These are phyloP conservation scores for Fagopyrum esculentum DNA, from an alignment of 148 eudicot species.

Conservation along the genomic window DNA sequence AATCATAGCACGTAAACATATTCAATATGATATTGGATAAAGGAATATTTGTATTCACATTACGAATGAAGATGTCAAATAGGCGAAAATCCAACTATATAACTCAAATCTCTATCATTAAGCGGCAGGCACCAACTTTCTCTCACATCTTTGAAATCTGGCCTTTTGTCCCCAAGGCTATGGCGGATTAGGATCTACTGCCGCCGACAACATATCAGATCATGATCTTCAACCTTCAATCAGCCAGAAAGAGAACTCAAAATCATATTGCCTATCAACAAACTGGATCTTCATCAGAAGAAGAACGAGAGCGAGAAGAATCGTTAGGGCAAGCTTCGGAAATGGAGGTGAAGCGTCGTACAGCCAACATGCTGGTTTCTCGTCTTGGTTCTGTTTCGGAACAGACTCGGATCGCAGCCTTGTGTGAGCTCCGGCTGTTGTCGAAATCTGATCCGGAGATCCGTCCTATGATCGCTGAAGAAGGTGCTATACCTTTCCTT, in stretches of 20 bases:
- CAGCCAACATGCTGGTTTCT: conserved; percentile 36
- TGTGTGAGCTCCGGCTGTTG: conserved; percentile 70
- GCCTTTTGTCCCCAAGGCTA: not conserved
- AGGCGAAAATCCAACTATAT: no score
- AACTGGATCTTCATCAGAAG: conserved; percentile 8
- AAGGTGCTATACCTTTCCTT: conserved; percentile 55
- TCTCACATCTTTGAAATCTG: no score
- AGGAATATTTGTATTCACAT: no score
- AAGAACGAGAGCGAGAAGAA: not conserved
- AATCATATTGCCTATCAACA: not conserved
- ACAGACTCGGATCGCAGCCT: conserved; percentile 56
- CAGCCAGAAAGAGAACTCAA: not conserved
- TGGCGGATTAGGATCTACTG: not conserved
- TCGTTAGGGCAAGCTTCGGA: not conserved
- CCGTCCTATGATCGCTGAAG: conserved; percentile 57
- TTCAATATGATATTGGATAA: no score
- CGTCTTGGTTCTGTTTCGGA: conserved; percentile 74
- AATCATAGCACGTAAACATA: no score
- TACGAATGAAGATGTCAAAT: no score
- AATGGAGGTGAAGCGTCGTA: conserved; percentile 40
- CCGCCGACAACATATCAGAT: not conserved
- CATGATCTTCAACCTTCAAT: conserved; percentile 7
- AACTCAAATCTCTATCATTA: no score
- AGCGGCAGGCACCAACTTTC: no score
- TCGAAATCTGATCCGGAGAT: conserved; percentile 60